Conservation (phyloP, 1,139 yeast genomes). For the Diutina rugosa region DNA sequence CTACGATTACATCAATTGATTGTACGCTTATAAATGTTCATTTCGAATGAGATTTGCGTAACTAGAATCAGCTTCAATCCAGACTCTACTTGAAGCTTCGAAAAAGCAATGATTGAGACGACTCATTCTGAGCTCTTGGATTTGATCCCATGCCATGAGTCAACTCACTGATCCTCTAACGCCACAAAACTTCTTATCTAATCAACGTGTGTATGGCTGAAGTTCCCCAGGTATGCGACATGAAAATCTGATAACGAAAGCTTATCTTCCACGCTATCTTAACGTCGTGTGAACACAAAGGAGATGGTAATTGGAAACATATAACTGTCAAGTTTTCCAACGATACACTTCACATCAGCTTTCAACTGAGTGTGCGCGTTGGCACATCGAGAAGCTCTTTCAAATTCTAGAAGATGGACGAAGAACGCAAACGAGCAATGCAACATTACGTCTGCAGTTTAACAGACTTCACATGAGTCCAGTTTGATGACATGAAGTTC, state of each 20-base stretch:
- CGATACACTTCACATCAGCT: background rate
- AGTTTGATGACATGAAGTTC: background rate
- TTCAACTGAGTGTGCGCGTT: too few species aligned
- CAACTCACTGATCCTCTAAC: too few species aligned
- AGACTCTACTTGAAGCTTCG: too few species aligned
- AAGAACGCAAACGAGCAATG: background rate
- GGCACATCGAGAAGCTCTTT: too few species aligned
- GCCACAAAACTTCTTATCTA: background rate
- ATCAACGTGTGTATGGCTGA: background rate
- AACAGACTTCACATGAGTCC: background rate
- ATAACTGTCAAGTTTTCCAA: background rate
- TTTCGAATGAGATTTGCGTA: too few species aligned
- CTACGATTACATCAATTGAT: too few species aligned
- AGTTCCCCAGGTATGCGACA: background rate
- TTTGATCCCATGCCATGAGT: too few species aligned
- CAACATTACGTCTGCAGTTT: background rate
- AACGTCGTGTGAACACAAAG: background rate
- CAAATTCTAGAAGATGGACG: background rate
- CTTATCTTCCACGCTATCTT: background rate
- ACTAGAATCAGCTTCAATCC: too few species aligned
- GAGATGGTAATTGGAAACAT: background rate
- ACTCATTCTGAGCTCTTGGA: too few species aligned
- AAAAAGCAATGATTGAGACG: too few species aligned
- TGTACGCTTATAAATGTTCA: too few species aligned
- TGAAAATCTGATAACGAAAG: background rate